Evolutionary conservation across 2,329 filamentous ascomycete species (phyloP), one percentile per base, ranked within the genome.

Genomic region (Tolypocladium capitatum): DNA sequence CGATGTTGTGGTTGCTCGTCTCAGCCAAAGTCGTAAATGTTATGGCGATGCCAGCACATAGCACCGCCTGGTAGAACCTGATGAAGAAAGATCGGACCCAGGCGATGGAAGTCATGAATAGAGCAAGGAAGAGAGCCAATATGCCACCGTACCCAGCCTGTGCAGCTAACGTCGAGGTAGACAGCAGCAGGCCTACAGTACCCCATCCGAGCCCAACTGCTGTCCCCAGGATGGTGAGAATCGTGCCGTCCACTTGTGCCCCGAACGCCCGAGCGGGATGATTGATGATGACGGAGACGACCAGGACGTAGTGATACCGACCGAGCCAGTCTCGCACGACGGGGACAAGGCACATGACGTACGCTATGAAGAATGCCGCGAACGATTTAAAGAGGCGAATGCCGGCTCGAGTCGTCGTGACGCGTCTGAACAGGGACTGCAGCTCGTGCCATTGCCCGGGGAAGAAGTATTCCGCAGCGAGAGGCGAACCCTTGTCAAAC

Each of bases 191-290:
- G 1, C 72, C 76, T 43, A 79, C 64, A 8, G 68, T 65, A 3
- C 76, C 77, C 71, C 76, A 78, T 13, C 68, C 75, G 8, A 80
- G 58, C 1, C 77, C 77, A 30, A 68, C 64, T 5, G 71, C 71
- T 1, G 73, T 73, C 3, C 77, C 77, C 6, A 75, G 30, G n/a
- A 69, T 71, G 5, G 75, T 79, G 20, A 75, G 59, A 38, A 76
- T 48, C 4, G 71, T 61, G 2, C 77, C 77, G 55, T 81, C 77
- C 21, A 80, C 58, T 53, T 81, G 76, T 13, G 75, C 70, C 6
- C 77, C 77, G 46, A 80, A 55, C 1, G 74, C 71, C 34, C 77
- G 67, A 21, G 72, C 74, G 3, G 77, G 68, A 53, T 81, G 77
- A 49, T 80, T 80, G 41, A 80, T 54, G 20, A 80, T 69, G n/a